phyloP scores from a whole-genome alignment of 148 eudicot genomes.

The Chenopodium berlandieri region DNA sequence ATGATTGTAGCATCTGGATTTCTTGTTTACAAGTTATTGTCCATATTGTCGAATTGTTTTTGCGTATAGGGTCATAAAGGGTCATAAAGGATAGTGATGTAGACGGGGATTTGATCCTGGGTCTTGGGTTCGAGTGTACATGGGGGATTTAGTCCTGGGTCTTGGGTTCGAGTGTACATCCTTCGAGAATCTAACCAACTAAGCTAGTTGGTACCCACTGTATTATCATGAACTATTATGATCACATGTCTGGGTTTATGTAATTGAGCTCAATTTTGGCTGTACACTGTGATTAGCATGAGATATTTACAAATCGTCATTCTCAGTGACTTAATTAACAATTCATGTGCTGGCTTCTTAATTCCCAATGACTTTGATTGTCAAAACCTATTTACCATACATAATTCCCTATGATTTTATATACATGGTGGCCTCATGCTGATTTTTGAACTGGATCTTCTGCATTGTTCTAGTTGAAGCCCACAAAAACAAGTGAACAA shows the following conservation, averaged over 20 bases:
- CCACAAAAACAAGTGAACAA: slow-evolving; percentile 34
- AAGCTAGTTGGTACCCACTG: too few species aligned
- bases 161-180: too few species aligned
- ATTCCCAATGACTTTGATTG: not conserved
- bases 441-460: slow-evolving; percentile 5
- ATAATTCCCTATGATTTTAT: not conserved
- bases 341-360: not conserved
- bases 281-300: not conserved
- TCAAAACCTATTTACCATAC: not conserved
- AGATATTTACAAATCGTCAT: not conserved
- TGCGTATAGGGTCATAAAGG: too few species aligned
- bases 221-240: not conserved
- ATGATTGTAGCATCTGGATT: not conserved
- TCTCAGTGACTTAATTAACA: not conserved
- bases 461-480: slow-evolving; percentile 18
- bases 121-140: too few species aligned
- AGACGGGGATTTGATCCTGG: too few species aligned
- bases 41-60: too few species aligned
- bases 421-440: not conserved
- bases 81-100: too few species aligned
- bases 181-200: too few species aligned
- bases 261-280: not conserved
- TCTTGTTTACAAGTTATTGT: not conserved
- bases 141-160: too few species aligned
- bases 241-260: not conserved